These are phyloP conservation scores for Diaporthe destruens DNA, from an alignment of 2,329 filamentous ascomycete species.

Conservation along the genomic window DNA sequence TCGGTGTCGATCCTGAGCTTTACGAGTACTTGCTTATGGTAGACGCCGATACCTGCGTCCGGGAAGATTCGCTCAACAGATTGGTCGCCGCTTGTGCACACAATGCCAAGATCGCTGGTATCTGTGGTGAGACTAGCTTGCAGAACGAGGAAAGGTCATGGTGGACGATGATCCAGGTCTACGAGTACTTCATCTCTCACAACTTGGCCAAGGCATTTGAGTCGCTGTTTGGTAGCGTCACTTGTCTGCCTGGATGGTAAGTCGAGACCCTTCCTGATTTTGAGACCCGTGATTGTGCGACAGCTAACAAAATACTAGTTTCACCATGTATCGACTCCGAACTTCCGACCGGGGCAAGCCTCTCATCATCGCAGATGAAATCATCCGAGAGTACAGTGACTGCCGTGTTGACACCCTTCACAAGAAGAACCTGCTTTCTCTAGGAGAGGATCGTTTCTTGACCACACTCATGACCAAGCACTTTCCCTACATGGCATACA, in stretches of 20 bases:
- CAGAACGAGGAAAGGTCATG: constrained; percentile 95
- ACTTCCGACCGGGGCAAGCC: constrained; percentile 95
- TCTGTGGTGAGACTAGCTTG: constrained; percentile 95
- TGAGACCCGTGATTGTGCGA: constrained; percentile 18
- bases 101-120: constrained; percentile 95
- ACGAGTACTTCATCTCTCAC: constrained; percentile 99
- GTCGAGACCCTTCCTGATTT: constrained; percentile 52
- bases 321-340: constrained; percentile 97
- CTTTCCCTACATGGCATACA: constrained; percentile 95
- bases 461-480: constrained; percentile 99
- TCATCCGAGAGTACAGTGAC: constrained; percentile 90
- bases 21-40: constrained; percentile 99
- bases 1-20: constrained; percentile 95
- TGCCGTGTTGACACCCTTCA: constrained; percentile 94
- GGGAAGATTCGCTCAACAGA: constrained; percentile 91
- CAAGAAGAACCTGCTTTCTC: constrained; percentile 93
- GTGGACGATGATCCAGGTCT: constrained; percentile 99
- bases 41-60: constrained; percentile 95
- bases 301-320: constrained; percentile 71
- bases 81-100: constrained; percentile 93
- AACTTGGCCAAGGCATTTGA: constrained; percentile 97
- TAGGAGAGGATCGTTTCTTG: constrained; percentile 96
- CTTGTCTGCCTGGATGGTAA: constrained; percentile 98
- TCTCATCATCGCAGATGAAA: constrained; percentile 88
- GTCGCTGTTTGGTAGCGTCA: constrained; percentile 96